Evolutionary conservation across 2,329 filamentous ascomycete species (phyloP), one percentile per base, ranked within the genome.

Genomic region (Fusarium dimerum): DNA sequence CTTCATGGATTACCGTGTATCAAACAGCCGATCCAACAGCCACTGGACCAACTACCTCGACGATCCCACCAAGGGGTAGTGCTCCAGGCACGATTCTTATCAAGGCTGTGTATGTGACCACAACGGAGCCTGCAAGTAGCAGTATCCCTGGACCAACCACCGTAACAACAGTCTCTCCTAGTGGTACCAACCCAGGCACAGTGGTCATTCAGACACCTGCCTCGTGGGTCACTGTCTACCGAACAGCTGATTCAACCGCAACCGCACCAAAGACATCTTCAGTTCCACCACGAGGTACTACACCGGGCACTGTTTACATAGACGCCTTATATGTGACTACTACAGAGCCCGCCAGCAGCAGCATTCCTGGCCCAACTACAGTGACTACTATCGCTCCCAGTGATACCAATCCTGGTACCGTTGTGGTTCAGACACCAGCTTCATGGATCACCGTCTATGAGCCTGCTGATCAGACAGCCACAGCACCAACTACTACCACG

Each of bases 151-250:
- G 47, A 2, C 32, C 54, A 4, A 40, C 54, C 2, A 51, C 54
- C 1, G 40, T 26, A 26, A 26, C 20, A 26, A 26, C 20, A 26
- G 20, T 26, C 20, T 26, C 20, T 7, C 20, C 20, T 7, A 26
- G 20, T 26, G 20, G 20, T 7, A 26, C 20, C 20, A 26, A 55
- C 11, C 11, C 26, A 13, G 54, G 48, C 10, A 56, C 52, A 2
- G 6, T 56, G 2, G 15, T 51, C 2, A 26, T 56, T 3, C 43
- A 55, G 34, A 55, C 53, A 2, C 54, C 54, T 8, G 55, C 54
- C 7, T 6, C 30, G 9, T 20, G 10, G 0, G 41, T 13, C 9
- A 58, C 47, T 0, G 17, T 47, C 1, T 59, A 40, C 1, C 34
- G 52, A 5, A 45, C 48, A 0, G 45, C 55, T 1, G 39, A 39